A percentile compares a stretch with the other conserved stretches of the same genome.
Conservation (phyloP, 140 eudicot species). For the Senecio squalidus region DNA sequence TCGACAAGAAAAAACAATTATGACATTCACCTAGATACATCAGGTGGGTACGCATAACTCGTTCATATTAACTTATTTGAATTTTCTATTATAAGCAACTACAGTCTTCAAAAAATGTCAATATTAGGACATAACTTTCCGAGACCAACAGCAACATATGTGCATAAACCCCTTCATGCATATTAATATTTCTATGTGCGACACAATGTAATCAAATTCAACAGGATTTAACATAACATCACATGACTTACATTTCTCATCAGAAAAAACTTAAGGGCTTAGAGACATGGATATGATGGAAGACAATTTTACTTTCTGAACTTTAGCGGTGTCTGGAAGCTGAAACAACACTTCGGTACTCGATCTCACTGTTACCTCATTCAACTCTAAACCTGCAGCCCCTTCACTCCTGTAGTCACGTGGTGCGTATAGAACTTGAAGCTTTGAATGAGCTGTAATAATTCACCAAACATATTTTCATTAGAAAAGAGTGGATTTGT, state of each 20-base stretch:
- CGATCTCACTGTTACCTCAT: conserved; percentile 63
- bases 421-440: conserved; percentile 58
- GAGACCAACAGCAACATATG: too few relatives aligned
- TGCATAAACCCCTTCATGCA: conserved; percentile 6
- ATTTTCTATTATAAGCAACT: too few relatives aligned
- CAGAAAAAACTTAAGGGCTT: conserved; percentile 44
- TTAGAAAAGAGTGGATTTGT: not conserved
- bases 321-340: conserved; percentile 52
- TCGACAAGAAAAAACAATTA: too few relatives aligned
- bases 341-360: conserved; percentile 74
- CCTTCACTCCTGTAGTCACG: conserved; percentile 73
- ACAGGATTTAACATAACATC: not conserved
- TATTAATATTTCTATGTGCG: not conserved
- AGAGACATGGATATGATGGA: conserved; percentile 58
- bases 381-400: conserved; percentile 49
- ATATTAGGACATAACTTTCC: too few relatives aligned
- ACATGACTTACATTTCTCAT: not conserved
- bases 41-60: too few relatives aligned
- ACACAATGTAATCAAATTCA: not conserved
- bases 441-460: conserved; percentile 64
- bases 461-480: conserved; percentile 4
- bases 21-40: too few relatives aligned
- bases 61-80: too few relatives aligned
- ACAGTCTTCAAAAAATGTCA: too few relatives aligned
- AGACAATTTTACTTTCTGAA: conserved; percentile 64